phyloP scores from a whole-genome alignment of 495 filamentous ascomycete genomes.

The Penicillium angulare region DNA sequence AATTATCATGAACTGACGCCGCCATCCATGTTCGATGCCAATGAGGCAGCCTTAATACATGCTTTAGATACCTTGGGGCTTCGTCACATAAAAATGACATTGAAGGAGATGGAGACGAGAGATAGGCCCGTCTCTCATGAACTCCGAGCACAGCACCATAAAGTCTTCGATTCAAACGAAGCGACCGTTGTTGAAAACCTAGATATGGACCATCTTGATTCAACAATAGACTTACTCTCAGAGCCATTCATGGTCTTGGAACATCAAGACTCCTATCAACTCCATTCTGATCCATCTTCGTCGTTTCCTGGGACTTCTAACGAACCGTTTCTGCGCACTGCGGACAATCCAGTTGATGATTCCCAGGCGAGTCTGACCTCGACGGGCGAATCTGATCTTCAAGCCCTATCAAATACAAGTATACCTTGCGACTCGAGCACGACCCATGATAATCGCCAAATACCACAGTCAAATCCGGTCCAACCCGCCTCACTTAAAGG shows the following conservation, averaged over 20 bases:
- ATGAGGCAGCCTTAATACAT: constrained; percentile 6
- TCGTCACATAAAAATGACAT: constrained; percentile 2
- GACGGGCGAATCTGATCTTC: no score
- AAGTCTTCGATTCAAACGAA: not conserved
- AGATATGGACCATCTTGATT: not conserved
- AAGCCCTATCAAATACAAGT: no score
- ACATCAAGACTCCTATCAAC: not conserved
- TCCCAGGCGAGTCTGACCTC: no score
- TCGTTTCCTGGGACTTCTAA: not conserved
- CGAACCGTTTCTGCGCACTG: not conserved
- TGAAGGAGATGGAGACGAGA: constrained; percentile 4
- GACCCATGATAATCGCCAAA: no score
- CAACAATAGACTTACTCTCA: not conserved
- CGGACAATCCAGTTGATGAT: no score
- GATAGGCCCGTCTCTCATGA: not conserved
- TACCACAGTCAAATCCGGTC: no score
- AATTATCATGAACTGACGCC: constrained; percentile 2
- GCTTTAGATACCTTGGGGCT: not conserved
- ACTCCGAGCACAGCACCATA: not conserved
- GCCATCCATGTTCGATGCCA: constrained; percentile 6
- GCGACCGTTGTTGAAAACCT: not conserved
- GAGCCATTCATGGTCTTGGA: not conserved
- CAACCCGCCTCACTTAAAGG: not conserved
- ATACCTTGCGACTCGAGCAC: no score
- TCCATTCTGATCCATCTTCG: not conserved